Evolutionary conservation across 1,284 basidiomycete species (phyloP), one percentile per base, ranked within the genome.

Genomic region (Heterobasidion occidentale): DNA sequence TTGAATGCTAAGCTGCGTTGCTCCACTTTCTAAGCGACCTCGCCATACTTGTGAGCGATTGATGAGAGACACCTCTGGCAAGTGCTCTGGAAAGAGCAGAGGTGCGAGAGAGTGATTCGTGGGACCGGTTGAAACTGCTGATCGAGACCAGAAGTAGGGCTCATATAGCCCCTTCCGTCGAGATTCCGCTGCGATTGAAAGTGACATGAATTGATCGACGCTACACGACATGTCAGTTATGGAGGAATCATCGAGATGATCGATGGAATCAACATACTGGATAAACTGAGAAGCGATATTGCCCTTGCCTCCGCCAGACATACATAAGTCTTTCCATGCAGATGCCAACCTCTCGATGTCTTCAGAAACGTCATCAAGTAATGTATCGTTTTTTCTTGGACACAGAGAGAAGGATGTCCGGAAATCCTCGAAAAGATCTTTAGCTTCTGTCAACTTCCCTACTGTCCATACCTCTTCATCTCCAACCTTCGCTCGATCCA

Each of bases 201-300:
- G 74, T 0, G 85, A 81, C 78, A 88, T 86, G 63, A 88, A 90
- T 59, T 89, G 85, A 14, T 89, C 83, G 58, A 89, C 72, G n/a
- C 88, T 90, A n/a, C 9, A 62, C 55, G 27, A 56, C 60, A 7
- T 33, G n/a, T 52, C 56, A 55, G 53, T 46, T 57, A n/a, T 48
- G 36, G 20, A 46, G 46, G 9, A 38, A 45, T 20, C 9, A 19
- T 34, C 45, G 17, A 44, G 19, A 34, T 9, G 46, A 19, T 14
- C 56, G 9, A 59, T 54, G 33, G 53, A 58, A 15, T 52, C 14
- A 38, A 68, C 81, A 46, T 65, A 86, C 86, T 83, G 74, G 58
- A 81, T 74, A 63, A 87, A 86, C 61, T 87, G 88, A 11, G 72
- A 65, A 35, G 81, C 77, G 53, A 82, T 62, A 36, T 61, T 63